phyloP scores from a whole-genome alignment of 768 basidiomycete genomes.

The Leucocoprinus leucothites region DNA sequence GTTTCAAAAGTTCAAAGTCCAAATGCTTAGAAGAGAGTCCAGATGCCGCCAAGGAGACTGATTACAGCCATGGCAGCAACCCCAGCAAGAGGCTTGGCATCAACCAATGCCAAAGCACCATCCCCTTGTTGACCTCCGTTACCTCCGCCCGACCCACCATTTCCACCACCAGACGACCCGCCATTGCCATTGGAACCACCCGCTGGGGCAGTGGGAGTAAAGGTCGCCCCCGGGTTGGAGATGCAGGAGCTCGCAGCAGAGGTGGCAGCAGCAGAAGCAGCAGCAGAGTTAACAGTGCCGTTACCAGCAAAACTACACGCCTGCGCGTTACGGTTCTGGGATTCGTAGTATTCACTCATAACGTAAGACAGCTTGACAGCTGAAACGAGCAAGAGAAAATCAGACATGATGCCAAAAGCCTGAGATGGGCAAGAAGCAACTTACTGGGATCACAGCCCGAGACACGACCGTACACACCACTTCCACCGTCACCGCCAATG shows the following conservation, averaged over 20 bases:
- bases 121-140: conserved; percentile 16
- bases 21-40: conserved; percentile 34
- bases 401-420: conserved; percentile 2
- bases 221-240: conserved; percentile 58
- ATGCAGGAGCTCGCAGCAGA: conserved; percentile 67
- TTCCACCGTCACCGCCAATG: conserved; percentile 69
- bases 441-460: conserved; percentile 79
- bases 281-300: conserved; percentile 68
- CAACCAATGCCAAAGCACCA: conserved; percentile 14
- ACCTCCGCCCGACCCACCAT: conserved; percentile 15
- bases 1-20: background rate
- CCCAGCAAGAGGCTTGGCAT: conserved; percentile 32
- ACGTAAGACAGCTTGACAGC: conserved; percentile 80
- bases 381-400: conserved; percentile 24
- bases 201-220: conserved; percentile 51
- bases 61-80: conserved; percentile 31
- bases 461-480: conserved; percentile 74
- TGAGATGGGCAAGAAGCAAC: conserved; percentile 16
- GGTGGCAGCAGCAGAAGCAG: conserved; percentile 47
- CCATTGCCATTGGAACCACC: conserved; percentile 20
- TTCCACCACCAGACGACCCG: conserved; percentile 19
- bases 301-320: conserved; percentile 85
- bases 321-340: conserved; percentile 49
- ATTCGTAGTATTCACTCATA: conserved; percentile 76
- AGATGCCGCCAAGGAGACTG: conserved; percentile 38